These are phyloP conservation scores for Teratosphaeria destructans DNA, from an alignment of 2,329 filamentous ascomycete species.

Conservation along the genomic window DNA sequence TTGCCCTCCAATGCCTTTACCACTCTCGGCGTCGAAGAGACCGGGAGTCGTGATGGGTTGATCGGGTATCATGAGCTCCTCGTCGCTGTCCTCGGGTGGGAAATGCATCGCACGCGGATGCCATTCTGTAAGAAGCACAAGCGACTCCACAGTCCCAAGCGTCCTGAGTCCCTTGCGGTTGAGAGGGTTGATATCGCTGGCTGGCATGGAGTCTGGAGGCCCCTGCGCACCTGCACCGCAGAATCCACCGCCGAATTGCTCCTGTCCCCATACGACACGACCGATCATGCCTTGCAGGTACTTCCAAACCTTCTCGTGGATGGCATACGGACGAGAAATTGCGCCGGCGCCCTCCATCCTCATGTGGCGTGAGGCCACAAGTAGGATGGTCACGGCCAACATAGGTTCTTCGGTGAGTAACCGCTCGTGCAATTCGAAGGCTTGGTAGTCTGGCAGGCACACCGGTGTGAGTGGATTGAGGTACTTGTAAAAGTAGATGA, in stretches of 20 bases:
- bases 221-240: constrained; percentile 56
- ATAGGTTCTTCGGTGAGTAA: constrained; percentile 87
- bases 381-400: constrained; percentile 79
- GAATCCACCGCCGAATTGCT: constrained; percentile 85
- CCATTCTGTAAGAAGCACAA: constrained; percentile 94
- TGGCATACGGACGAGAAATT: constrained; percentile 73
- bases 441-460: constrained; percentile 78
- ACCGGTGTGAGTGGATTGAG: constrained; percentile 89
- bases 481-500: constrained; percentile 91
- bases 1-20: constrained; percentile 62
- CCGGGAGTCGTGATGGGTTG: constrained; percentile 54
- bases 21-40: constrained; percentile 43
- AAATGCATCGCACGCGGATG: constrained; percentile 92
- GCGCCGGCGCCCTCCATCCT: constrained; percentile 70
- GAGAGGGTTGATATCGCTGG: constrained; percentile 53
- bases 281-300: constrained; percentile 94
- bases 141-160: constrained; percentile 83
- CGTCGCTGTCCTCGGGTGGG: constrained; percentile 59
- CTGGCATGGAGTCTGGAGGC: constrained; percentile 32
- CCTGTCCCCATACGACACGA: constrained; percentile 87
- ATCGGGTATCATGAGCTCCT: constrained; percentile 55
- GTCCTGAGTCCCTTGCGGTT: constrained; percentile 64
- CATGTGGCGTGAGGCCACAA: constrained; percentile 81
- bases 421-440: constrained; percentile 66
- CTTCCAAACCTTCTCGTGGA: constrained; percentile 91